Conservation (phyloP, 345 rosid species). For the Gossypium turneri region DNA sequence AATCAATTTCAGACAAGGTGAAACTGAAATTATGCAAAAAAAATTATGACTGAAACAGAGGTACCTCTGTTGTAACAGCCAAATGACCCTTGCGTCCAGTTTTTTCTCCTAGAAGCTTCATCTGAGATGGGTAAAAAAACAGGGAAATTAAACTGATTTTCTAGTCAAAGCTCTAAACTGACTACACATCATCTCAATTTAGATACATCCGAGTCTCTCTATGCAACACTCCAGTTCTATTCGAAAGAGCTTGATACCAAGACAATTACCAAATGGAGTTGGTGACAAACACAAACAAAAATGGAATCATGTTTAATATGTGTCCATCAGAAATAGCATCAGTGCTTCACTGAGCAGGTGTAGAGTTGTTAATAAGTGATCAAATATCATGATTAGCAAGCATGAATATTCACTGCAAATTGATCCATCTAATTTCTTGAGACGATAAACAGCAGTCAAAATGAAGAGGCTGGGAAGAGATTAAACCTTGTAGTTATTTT, state of each 20-base stretch:
- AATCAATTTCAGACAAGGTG: not conserved
- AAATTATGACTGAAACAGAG: constrained; percentile 1
- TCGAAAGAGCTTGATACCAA: not conserved
- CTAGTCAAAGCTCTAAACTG: not conserved
- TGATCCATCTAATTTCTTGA: not conserved
- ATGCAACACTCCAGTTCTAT: not conserved
- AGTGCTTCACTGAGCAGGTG: not conserved
- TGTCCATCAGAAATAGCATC: constrained; percentile 9
- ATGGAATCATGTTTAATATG: not conserved
- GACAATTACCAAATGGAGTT: constrained; percentile 4
- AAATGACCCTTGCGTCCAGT: constrained; percentile 96
- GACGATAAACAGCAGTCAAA: not conserved
- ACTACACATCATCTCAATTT: not conserved
- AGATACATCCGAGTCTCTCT: not conserved
- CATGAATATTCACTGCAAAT: not conserved
- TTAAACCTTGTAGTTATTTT: constrained; percentile 80
- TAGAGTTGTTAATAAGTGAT: not conserved
- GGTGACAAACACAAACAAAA: not conserved
- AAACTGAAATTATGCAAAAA: constrained; percentile 4
- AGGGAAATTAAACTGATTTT: not conserved
- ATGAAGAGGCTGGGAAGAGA: not conserved
- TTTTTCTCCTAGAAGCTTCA: constrained; percentile 90
- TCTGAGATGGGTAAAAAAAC: constrained; percentile 31
- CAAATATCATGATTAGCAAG: not conserved
- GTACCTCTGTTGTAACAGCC: constrained; percentile 89